These are phyloP conservation scores for Tulasnella sp. DNA, from an alignment of 768 basidiomycete species.

Conservation along the genomic window DNA sequence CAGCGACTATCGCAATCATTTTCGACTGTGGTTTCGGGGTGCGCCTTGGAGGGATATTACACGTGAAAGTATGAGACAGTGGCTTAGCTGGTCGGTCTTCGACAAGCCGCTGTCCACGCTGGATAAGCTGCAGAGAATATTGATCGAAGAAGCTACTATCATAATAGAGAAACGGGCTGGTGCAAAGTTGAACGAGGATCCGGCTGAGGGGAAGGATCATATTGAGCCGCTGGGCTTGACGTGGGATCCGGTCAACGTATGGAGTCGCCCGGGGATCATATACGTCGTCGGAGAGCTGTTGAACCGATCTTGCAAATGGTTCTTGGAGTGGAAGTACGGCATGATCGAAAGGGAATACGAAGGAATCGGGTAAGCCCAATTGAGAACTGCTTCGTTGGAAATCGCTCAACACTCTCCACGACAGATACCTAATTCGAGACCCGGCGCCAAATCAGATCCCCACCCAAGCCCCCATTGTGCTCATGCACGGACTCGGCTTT, in stretches of 20 bases:
- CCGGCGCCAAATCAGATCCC: constrained; percentile 53
- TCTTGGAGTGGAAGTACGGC: constrained; percentile 33
- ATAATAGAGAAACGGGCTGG: constrained; percentile 66
- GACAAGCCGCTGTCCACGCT: constrained; percentile 43
- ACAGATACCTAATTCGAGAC: constrained; percentile 64
- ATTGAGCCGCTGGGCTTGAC: constrained; percentile 55
- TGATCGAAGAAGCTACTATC: constrained; percentile 49
- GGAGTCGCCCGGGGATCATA: constrained; percentile 49
- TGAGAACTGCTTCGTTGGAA: neutral
- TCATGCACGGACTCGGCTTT: constrained; percentile 81
- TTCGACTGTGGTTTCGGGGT: constrained; percentile 49
- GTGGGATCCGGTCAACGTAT: constrained; percentile 61
- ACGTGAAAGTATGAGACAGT: constrained; percentile 49
- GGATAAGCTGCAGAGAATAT: constrained; percentile 33
- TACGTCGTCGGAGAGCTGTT: constrained; percentile 33
- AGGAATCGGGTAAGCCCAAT: constrained; percentile 51
- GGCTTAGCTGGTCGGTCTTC: constrained; percentile 80
- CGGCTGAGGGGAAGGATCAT: constrained; percentile 44
- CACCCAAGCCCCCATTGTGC: constrained; percentile 55
- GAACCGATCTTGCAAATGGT: constrained; percentile 38
- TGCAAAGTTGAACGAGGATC: constrained; percentile 31
- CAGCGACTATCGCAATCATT: constrained; percentile 32
- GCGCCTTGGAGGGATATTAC: constrained; percentile 63
- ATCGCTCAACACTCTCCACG: neutral
- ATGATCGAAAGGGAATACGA: constrained; percentile 39